Percentiles rank a stretch among this genome's conserved stretches.
Evolutionary conservation across 306 rosid species (phyloP).

Genomic region (Pyrus bretschneideri): DNA sequence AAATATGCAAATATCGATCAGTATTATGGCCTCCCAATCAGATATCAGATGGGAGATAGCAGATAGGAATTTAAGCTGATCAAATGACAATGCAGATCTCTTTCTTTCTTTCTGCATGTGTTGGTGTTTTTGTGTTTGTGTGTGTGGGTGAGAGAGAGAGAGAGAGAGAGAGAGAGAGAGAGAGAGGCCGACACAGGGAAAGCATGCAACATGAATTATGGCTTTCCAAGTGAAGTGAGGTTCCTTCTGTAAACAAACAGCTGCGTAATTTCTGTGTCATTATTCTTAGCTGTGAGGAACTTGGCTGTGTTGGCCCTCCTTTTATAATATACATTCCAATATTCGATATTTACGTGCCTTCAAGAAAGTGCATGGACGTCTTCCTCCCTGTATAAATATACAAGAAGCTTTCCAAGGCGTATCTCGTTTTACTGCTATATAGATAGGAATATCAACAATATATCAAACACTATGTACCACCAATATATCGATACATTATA

Average conservation of each 20-base stretch:
- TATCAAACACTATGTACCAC: no score
- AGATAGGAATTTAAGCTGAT: not conserved
- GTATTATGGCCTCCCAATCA: not conserved
- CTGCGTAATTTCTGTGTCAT: not conserved
- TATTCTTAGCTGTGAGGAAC: not conserved
- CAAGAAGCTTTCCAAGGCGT: no score
- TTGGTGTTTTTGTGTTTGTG: not conserved
- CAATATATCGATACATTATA: no score
- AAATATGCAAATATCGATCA: not conserved
- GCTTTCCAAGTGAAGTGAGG: constrained; percentile 12
- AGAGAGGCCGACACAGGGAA: not conserved
- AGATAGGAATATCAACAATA: no score
- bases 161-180: not conserved
- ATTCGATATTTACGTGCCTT: not conserved
- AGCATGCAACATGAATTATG: not conserved
- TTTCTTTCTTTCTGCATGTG: not conserved
- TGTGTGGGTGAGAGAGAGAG: not conserved
- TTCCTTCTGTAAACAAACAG: constrained; percentile 3
- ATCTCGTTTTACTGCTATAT: no score
- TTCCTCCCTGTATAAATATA: no score
- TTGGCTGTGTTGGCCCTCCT: not conserved
- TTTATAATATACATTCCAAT: not conserved
- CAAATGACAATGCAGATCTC: not conserved
- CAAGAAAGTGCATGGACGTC: no score
- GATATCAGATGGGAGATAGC: not conserved